phyloP scores from a whole-genome alignment of 352 stramenopile species.

The Blastocystis sp. region DNA sequence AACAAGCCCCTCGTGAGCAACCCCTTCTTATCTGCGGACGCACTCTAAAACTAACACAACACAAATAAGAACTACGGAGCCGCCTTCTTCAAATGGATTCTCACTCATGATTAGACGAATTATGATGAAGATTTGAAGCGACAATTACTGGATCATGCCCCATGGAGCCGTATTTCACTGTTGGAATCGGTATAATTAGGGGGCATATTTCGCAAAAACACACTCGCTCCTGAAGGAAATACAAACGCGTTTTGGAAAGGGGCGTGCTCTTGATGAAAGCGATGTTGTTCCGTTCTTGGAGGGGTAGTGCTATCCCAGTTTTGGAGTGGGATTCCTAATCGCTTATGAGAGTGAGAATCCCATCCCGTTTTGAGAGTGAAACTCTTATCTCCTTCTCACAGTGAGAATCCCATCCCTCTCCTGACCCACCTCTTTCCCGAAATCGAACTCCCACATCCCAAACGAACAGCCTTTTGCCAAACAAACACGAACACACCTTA shows the following conservation, averaged over 20 bases:
- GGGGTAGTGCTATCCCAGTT: too few species aligned
- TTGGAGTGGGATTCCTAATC: too few species aligned
- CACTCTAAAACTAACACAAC: neutral
- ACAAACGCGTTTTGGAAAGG: too few species aligned
- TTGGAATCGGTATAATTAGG: neutral
- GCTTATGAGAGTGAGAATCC: too few species aligned
- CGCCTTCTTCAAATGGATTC: slow-evolving; percentile 65
- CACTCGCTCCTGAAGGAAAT: neutral
- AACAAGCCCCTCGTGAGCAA: neutral
- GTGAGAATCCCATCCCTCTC: too few species aligned
- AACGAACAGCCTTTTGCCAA: neutral
- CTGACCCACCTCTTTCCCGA: too few species aligned
- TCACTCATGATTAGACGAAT: slow-evolving; percentile 50
- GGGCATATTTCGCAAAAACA: slow-evolving; percentile 20
- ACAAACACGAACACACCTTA: slow-evolving; percentile 20
- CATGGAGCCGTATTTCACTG: neutral
- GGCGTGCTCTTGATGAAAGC: too few species aligned
- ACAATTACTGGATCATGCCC: neutral
- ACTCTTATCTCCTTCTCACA: too few species aligned
- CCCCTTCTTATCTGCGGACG: slow-evolving; percentile 11
- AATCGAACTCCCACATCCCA: too few species aligned
- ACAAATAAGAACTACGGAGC: neutral
- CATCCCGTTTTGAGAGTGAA: too few species aligned
- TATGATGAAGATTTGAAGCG: neutral
- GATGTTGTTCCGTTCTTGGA: too few species aligned